phyloP scores from a whole-genome alignment of 2,329 filamentous ascomycete species.

The Sphaerulina vaccinii region DNA sequence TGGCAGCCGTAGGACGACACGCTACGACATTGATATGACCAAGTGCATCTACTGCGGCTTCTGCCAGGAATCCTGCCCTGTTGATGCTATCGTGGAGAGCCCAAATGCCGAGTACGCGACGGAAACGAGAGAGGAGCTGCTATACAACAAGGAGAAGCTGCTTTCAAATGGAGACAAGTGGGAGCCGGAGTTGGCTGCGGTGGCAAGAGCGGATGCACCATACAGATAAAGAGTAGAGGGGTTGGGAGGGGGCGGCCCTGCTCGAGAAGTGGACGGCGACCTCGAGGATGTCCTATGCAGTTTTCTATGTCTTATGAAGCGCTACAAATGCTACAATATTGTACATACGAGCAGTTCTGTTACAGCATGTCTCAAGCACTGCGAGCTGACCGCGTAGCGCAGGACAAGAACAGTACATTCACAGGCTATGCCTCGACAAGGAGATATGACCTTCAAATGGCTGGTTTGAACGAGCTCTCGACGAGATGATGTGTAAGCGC shows the following conservation, averaged over 20 bases:
- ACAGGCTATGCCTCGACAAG: no score
- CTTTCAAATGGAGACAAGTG: constrained; percentile 57
- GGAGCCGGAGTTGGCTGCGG: constrained; percentile 94
- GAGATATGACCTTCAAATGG: no score
- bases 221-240: constrained; percentile 44
- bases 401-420: no score
- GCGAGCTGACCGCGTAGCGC: not conserved
- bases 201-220: constrained; percentile 87
- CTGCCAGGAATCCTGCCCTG: constrained; percentile 98
- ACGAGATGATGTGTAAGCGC: no score
- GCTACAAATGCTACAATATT: constrained; percentile 11
- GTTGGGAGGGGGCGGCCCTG: not conserved
- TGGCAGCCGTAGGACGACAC: constrained; percentile 88
- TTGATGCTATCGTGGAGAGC: constrained; percentile 85
- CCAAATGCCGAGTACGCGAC: constrained; percentile 74
- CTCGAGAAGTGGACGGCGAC: no score
- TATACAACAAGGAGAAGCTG: constrained; percentile 92
- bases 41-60: constrained; percentile 99
- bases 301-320: constrained; percentile 15
- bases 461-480: no score
- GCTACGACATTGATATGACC: constrained; percentile 99
- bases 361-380: not conserved
- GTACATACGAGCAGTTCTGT: constrained; percentile 11
- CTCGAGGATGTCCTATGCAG: constrained; percentile 3
- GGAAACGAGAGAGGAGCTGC: constrained; percentile 82